These are phyloP conservation scores for Erysimum cheiranthoides DNA, from an alignment of 345 rosid species.

Conservation along the genomic window DNA sequence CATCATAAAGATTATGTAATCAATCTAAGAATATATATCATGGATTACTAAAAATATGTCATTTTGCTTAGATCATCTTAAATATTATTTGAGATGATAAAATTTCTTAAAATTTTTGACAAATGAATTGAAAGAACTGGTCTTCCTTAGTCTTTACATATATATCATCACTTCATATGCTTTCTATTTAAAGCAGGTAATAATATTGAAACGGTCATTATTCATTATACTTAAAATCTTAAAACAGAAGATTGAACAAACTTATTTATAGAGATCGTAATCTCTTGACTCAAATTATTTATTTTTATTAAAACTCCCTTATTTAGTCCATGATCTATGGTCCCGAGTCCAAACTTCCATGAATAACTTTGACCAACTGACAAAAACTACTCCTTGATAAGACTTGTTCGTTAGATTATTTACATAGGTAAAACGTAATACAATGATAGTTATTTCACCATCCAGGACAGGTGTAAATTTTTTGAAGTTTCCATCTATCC, in stretches of 20 bases:
- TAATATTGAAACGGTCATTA: constrained; percentile 15
- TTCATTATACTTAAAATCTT: background rate
- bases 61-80: background rate
- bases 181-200: background rate
- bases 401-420: constrained; percentile 8
- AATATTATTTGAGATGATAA: background rate
- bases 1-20: background rate
- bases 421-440: background rate
- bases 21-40: background rate
- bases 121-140: background rate
- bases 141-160: background rate
- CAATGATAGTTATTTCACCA: constrained; percentile 12
- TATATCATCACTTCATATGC: background rate
- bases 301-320: background rate
- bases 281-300: background rate
- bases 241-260: constrained; percentile 3
- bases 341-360: background rate
- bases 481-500: constrained; percentile 19
- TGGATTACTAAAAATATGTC: background rate
- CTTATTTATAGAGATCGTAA: background rate
- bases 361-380: constrained; percentile 23
- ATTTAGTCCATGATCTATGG: constrained; percentile 16
- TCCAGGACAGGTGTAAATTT: constrained; percentile 8
- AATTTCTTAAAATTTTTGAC: background rate
- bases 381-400: background rate